These are phyloP conservation scores for Hortiboletus flavorubellus DNA, from an alignment of 768 basidiomycete species.

Conservation along the genomic window DNA sequence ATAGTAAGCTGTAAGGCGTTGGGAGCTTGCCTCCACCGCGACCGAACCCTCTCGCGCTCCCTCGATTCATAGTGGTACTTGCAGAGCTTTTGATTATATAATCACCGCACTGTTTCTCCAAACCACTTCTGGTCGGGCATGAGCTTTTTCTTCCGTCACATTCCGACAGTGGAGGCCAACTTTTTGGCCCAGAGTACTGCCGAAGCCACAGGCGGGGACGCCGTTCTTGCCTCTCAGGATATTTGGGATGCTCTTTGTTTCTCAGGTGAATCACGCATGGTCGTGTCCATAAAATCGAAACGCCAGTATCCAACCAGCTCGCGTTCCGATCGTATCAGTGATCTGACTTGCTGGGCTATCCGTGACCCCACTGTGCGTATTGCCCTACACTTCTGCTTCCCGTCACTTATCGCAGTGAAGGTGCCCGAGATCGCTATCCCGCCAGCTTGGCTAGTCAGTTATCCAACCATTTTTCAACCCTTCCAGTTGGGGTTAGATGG, in stretches of 20 bases:
- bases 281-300: slow-evolving; percentile 27
- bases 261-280: slow-evolving; percentile 5
- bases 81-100: slow-evolving; percentile 20
- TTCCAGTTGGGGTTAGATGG: slow-evolving; percentile 7
- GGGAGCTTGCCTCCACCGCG: slow-evolving; percentile 47
- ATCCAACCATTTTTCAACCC: slow-evolving; percentile 37
- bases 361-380: slow-evolving; percentile 38
- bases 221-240: slow-evolving; percentile 29
- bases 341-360: slow-evolving; percentile 36
- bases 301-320: slow-evolving; percentile 2
- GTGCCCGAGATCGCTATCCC: slow-evolving; percentile 39
- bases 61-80: slow-evolving; percentile 45
- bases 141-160: slow-evolving; percentile 37
- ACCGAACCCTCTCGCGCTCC: slow-evolving; percentile 50
- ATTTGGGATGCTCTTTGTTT: slow-evolving; percentile 32
- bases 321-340: neutral
- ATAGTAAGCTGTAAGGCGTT: neutral
- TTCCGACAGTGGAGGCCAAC: slow-evolving; percentile 21
- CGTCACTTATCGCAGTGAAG: slow-evolving; percentile 26
- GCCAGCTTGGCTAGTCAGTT: slow-evolving; percentile 35
- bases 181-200: slow-evolving; percentile 24
- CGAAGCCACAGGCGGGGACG: slow-evolving; percentile 17
- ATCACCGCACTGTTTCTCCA: slow-evolving; percentile 2
- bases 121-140: slow-evolving; percentile 15
- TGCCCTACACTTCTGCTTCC: neutral